phyloP scores from a whole-genome alignment of 257 asterid species.

The Nicotiana tabacum region DNA sequence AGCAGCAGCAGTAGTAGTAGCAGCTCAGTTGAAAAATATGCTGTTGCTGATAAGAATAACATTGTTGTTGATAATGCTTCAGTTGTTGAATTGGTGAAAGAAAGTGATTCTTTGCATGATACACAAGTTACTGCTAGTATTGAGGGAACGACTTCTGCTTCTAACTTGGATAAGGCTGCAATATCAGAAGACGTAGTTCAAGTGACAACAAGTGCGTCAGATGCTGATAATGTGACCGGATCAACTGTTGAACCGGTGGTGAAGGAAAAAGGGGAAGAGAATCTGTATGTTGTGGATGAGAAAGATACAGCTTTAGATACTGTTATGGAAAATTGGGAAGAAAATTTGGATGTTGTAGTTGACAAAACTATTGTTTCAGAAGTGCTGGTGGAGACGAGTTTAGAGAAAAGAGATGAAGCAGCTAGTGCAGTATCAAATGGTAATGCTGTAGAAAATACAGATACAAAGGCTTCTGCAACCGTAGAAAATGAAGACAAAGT shows the following conservation, averaged over 20 bases:
- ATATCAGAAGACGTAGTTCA: constrained; percentile 18
- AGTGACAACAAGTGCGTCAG: constrained; percentile 10
- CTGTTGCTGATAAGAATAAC: constrained; percentile 15
- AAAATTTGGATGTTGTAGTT: neutral
- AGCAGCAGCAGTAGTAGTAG: constrained; percentile 34
- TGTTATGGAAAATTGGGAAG: neutral
- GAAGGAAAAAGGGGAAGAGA: constrained; percentile 4
- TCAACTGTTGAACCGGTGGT: neutral
- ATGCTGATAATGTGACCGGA: constrained; percentile 3
- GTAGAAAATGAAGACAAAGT: constrained; percentile 18
- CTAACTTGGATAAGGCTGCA: constrained; percentile 19
- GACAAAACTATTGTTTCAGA: constrained; percentile 9
- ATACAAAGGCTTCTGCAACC: constrained; percentile 11
- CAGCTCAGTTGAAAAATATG: constrained; percentile 36
- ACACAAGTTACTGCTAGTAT: constrained; percentile 18
- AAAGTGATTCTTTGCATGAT: constrained; percentile 23
- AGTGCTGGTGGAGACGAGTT: constrained; percentile 4
- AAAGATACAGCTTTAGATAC: constrained; percentile 4
- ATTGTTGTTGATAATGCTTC: constrained; percentile 20
- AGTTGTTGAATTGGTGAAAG: constrained; percentile 21
- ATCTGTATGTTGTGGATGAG: neutral
- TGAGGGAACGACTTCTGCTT: constrained; percentile 15
- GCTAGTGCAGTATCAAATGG: neutral
- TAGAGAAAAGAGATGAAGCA: constrained; percentile 11
- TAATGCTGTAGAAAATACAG: constrained; percentile 8